Conservation (phyloP, 495 filamentous ascomycete genomes). For the Tuber melanosporum region DNA sequence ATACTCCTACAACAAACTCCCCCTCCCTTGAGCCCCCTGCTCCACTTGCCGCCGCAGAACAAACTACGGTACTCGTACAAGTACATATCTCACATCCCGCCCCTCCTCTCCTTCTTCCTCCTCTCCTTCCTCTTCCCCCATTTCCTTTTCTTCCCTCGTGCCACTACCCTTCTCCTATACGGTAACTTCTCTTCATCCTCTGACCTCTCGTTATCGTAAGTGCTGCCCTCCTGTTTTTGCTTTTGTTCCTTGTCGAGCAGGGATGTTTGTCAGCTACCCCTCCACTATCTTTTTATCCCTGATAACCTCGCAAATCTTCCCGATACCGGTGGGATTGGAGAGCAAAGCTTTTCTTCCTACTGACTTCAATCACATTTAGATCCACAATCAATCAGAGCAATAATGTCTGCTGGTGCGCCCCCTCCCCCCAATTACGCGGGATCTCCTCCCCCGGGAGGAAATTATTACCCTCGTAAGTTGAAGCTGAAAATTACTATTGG, state of each 20-base stretch:
- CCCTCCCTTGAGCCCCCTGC: background rate
- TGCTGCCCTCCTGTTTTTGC: constrained; percentile 1
- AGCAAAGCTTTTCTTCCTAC: background rate
- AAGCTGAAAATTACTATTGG: background rate
- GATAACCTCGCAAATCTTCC: background rate
- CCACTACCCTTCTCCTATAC: background rate
- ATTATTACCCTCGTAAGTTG: constrained; percentile 34
- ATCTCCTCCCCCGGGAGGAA: constrained; percentile 19
- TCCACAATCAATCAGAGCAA: constrained; percentile 9
- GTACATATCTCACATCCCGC: constrained; percentile 13
- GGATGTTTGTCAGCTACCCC: constrained; percentile 10
- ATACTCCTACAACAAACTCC: background rate
- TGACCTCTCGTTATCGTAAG: constrained; percentile 3
- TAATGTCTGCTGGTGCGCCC: constrained; percentile 30
- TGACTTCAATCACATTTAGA: background rate
- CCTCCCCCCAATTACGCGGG: constrained; percentile 33
- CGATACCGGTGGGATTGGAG: background rate
- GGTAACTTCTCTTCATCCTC: background rate
- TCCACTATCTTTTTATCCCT: background rate
- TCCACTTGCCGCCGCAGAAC: background rate
- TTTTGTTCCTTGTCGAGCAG: background rate
- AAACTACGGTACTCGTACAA: constrained; percentile 2
- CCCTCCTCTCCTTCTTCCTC: constrained; percentile 10
- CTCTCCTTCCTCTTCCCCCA: background rate
- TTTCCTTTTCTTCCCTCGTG: background rate